Conservation (phyloP, 371 early-diverging fungal species). For the Apophysomyces variabilis region DNA sequence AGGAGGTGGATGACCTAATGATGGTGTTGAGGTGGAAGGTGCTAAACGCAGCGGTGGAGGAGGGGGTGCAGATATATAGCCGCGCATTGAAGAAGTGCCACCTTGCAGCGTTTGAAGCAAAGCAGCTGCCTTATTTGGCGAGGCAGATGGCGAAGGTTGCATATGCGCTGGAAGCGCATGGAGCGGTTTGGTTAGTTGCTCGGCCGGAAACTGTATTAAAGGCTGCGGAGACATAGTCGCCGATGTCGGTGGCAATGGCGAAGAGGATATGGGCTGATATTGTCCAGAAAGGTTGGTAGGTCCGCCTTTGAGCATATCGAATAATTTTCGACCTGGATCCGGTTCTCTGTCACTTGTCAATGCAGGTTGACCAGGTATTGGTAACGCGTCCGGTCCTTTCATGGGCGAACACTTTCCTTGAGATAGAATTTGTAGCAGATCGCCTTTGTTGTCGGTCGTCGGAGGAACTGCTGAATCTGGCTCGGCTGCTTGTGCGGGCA, state of each 20-base stretch:
- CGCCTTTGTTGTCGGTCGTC: not conserved
- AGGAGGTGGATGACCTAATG: constrained; percentile 22
- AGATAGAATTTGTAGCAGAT: not conserved
- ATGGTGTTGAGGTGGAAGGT: constrained; percentile 20
- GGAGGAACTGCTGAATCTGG: not conserved
- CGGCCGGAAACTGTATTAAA: constrained; percentile 22
- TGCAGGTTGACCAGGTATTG: not conserved
- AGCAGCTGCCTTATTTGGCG: constrained; percentile 52
- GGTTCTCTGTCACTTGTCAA: not conserved
- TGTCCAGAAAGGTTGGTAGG: not conserved
- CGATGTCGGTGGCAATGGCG: constrained; percentile 11
- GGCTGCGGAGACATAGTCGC: constrained; percentile 7
- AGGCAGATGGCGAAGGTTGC: constrained; percentile 36
- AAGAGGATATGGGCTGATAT: not conserved
- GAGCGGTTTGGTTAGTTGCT: constrained; percentile 30
- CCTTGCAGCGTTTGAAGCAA: constrained; percentile 51
- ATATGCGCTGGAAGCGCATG: constrained; percentile 40
- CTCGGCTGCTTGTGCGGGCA: not conserved
- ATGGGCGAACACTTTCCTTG: not conserved
- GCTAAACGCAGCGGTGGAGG: constrained; percentile 19
- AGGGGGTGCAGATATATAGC: constrained; percentile 11
- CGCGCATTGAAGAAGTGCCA: constrained; percentile 15
- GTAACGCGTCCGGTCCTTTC: not conserved
- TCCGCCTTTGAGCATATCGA: constrained; percentile 3
- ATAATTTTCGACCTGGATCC: not conserved